Base-by-base conservation (phyloP, 371 early-diverging fungal species). In the Zopfochytrium polystomum region DNA sequence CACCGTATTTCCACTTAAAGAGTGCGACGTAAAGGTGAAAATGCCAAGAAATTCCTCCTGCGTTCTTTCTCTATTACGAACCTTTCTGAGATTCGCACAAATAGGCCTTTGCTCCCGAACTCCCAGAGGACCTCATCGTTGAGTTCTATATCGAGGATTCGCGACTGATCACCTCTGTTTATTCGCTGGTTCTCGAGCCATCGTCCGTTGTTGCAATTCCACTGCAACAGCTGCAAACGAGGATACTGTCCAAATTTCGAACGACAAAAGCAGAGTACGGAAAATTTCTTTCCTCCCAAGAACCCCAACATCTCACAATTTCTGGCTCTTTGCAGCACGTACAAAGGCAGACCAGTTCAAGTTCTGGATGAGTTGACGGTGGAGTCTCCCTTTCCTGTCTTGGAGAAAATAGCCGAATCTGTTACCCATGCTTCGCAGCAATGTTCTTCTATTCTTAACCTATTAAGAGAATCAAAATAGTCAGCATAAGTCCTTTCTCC, bases 61-160 rank as follows among this genome's bases (percentile, higher is more conserved):
- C n/a, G n/a, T n/a, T n/a, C n/a, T n/a, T n/a, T n/a, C n/a, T n/a
- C n/a, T n/a, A n/a, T n/a, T n/a, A n/a, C n/a, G n/a, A n/a, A n/a
- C n/a, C n/a, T n/a, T n/a, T n/a, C n/a, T n/a, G n/a, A n/a, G n/a
- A n/a, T n/a, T n/a, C n/a, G n/a, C n/a, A n/a, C n/a, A n/a, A n/a
- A n/a, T n/a, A 73, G 74, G 11, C 18, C 7, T 75, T 75, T 54
- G 11, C 57, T 13, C 75, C 75, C 1, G 72, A 75, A 5, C 63
- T 75, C 18, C 68, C 72, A 1, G 72, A 75, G 5, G 75, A 75
- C 54, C 64, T 75, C 6, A 52, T 75, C 0, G 55, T 72, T 34
- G 71, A 75, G 55, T 70, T 75, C 46, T 61, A 57, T 35, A 55
- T 71, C 15, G 38, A 55, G 25, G 52, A 56, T 1, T 52, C 55